phyloP scores from a whole-genome alignment of 164 flowering plant species.

The Akebia trifoliata region DNA sequence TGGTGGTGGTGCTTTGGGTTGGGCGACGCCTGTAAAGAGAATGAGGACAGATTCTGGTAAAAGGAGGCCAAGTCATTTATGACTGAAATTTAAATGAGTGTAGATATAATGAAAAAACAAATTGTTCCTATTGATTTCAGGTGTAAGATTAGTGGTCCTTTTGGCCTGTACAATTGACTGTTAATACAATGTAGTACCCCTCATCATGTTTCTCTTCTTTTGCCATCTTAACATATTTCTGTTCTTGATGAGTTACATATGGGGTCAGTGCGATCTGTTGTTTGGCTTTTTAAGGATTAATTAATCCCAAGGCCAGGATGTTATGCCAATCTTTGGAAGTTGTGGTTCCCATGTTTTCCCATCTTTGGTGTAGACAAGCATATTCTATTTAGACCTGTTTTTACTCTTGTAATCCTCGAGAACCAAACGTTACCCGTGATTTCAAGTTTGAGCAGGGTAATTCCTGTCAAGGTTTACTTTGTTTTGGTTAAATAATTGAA shows the following conservation, averaged over 20 bases:
- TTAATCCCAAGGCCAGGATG: too few relatives aligned
- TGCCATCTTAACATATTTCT: neutral
- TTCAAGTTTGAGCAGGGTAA: too few relatives aligned
- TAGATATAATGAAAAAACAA: conserved; percentile 21
- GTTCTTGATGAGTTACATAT: too few relatives aligned
- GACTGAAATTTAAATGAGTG: conserved; percentile 19
- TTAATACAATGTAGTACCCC: conserved; percentile 12
- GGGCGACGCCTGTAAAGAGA: conserved; percentile 97
- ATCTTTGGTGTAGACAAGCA: too few relatives aligned
- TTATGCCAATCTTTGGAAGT: too few relatives aligned
- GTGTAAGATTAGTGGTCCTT: conserved; percentile 18
- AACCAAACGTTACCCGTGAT: too few relatives aligned
- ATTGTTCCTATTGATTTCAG: conserved; percentile 17
- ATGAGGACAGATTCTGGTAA: conserved; percentile 86
- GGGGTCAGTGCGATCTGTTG: too few relatives aligned
- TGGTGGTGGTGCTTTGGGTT: conserved; percentile 48
- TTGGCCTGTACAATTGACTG: conserved; percentile 11
- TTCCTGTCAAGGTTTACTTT: too few relatives aligned
- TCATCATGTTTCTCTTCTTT: neutral
- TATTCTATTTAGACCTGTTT: too few relatives aligned
- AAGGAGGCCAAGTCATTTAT: conserved; percentile 83
- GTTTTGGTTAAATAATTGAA: neutral
- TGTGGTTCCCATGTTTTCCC: too few relatives aligned
- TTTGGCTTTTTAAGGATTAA: too few relatives aligned
- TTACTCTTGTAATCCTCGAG: too few relatives aligned